Percentiles rank a stretch among this genome's conserved stretches.
Conservation (phyloP, 345 rosid species). For the Microcos paniculata region DNA sequence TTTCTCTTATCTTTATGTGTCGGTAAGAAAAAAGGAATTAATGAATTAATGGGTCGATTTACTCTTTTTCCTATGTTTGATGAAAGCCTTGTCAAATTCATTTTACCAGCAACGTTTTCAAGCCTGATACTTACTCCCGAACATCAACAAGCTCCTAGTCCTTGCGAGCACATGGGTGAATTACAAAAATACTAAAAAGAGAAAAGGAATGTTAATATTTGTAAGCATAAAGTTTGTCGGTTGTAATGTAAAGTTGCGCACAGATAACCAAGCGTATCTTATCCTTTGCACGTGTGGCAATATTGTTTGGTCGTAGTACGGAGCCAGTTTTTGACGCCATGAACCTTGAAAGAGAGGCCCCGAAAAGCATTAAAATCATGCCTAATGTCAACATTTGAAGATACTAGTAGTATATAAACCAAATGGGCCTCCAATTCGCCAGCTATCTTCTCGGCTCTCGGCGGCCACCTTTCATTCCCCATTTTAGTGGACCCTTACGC, state of each 20-base stretch:
- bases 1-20: neutral
- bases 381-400: neutral
- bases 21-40: neutral
- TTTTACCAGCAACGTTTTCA: no score
- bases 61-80: no score
- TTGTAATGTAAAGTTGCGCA: neutral
- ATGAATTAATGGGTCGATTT: neutral
- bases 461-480: neutral
- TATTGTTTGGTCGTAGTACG: neutral
- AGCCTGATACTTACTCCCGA: no score
- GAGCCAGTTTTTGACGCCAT: neutral
- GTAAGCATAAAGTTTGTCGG: neutral
- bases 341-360: neutral
- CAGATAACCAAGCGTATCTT: neutral
- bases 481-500: neutral
- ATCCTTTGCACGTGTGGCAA: conserved; percentile 11
- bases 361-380: neutral
- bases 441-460: neutral
- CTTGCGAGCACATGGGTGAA: neutral
- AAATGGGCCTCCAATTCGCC: neutral
- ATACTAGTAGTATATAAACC: no score
- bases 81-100: neutral
- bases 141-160: no score
- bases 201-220: neutral
- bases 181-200: neutral